Conservation (phyloP, 352 stramenopile species). For the Pythium phragmiticola region DNA sequence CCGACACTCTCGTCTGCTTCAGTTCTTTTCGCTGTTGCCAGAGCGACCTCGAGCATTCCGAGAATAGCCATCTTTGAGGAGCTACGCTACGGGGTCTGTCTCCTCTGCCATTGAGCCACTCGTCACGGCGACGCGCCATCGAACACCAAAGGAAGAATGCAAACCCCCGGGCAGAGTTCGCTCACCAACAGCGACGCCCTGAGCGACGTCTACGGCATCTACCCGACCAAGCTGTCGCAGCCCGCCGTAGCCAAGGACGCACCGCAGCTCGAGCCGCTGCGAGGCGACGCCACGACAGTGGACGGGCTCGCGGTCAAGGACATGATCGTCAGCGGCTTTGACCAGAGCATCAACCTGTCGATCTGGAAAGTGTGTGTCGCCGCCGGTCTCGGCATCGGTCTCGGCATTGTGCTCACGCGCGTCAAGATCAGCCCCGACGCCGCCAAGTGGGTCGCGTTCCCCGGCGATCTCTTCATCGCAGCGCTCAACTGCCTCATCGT, state of each 20-base stretch:
- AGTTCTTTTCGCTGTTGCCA: too few relatives aligned
- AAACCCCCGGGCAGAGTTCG: conserved; percentile 1
- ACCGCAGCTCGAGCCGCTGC: conserved; percentile 13
- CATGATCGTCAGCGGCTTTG: conserved; percentile 49
- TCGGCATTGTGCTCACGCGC: conserved; percentile 44
- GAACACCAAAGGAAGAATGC: not conserved
- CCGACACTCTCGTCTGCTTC: too few relatives aligned
- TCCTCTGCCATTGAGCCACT: too few relatives aligned
- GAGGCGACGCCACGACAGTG: not conserved
- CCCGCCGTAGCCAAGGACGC: not conserved
- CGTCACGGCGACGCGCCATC: not conserved
- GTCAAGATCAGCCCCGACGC: conserved; percentile 33
- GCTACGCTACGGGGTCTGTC: too few relatives aligned
- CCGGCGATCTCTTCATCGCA: conserved; percentile 59
- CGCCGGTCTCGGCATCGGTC: conserved; percentile 41
- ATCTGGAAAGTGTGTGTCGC: conserved; percentile 49
- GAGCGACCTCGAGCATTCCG: too few relatives aligned
- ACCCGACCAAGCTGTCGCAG: conserved; percentile 5
- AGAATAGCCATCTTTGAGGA: too few relatives aligned
- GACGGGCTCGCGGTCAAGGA: conserved; percentile 40
- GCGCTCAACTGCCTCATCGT: conserved; percentile 69
- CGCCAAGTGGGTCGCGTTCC: conserved; percentile 54
- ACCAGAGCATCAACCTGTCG: conserved; percentile 39
- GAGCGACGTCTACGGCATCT: conserved; percentile 9
- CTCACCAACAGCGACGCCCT: conserved; percentile 11